Evolutionary conservation across 495 filamentous ascomycete species (phyloP), one percentile per base, ranked within the genome.

Genomic region (Astrocystis sublimbata): DNA sequence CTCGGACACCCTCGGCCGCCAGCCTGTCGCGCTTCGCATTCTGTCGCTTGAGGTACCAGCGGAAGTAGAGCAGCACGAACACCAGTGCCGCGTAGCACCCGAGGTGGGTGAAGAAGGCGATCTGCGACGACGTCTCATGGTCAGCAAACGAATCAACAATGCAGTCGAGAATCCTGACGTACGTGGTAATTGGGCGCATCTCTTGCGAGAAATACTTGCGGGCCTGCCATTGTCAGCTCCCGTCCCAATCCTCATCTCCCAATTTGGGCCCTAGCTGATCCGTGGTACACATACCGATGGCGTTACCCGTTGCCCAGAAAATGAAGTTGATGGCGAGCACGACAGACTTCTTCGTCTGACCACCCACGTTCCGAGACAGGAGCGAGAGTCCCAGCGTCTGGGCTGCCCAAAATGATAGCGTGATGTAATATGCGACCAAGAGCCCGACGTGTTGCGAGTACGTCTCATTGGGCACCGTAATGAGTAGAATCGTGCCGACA

Each of bases 321-420:
- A 82, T 67, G 53, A 84, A 83, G 68, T 80, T 81, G 9, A 75
- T 71, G 1, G 80, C 76, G 1, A 82, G 68, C 0, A 75, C 79
- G 1, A 83, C 68, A 6, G 66, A 74, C 69, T 81, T 85, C 67
- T 85, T 85, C 1, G 83, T 86, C 62, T 85, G 79, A 2, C 83
- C 83, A 15, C 76, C 81, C 15, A 83, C 68, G 54, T 86, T 86
- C 35, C 82, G 73, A 28, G 75, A 76, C 51, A 84, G 70, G 63
- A 85, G 68, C 3, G 79, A 77, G 52, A 85, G 75, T 38, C 75
- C 75, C n/a, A 87, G 65, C 0, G 80, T 85, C 54, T 83, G 79
- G 4, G 80, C 79, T 2, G 83, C 80, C 79, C 81, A 84, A 75
- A 87, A 85, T 17, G 77, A 82, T 8, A 84, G 69, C n/a, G 77